Percentiles rank a stretch among this genome's conserved stretches.
These are phyloP conservation scores for Helianthus tuberosus DNA, from an alignment of 129 eudicot species.

Conservation along the genomic window DNA sequence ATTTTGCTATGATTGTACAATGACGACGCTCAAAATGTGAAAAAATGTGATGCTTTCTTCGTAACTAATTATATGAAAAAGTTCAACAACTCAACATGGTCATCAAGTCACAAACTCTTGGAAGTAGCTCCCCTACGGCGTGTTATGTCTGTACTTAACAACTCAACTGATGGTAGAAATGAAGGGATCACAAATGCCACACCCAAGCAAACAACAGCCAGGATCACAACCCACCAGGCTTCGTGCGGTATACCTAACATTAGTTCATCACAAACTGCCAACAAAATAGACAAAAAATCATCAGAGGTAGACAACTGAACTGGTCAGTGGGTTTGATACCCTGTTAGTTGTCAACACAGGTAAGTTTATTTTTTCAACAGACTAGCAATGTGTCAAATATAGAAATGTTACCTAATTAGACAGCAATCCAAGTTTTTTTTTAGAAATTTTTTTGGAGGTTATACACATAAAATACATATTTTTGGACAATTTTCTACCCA, in stretches of 20 bases:
- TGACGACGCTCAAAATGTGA: background rate
- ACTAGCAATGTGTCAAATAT: background rate
- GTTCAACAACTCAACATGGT: constrained; percentile 10
- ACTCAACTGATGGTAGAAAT: constrained; percentile 52
- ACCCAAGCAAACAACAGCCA: constrained; percentile 64
- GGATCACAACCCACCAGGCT: constrained; percentile 80
- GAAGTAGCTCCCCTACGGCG: constrained; percentile 15
- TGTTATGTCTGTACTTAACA: constrained; percentile 39
- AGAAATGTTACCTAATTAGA: background rate
- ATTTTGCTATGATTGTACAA: background rate
- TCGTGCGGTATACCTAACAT: constrained; percentile 75
- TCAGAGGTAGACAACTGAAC: background rate
- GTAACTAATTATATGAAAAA: constrained; percentile 6
- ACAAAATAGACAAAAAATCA: background rate
- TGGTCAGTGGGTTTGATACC: background rate
- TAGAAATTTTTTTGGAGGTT: background rate
- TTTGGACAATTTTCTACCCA: background rate
- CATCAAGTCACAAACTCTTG: constrained; percentile 52
- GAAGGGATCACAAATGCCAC: constrained; percentile 68
- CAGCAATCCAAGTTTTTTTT: background rate
- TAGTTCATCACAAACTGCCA: constrained; percentile 93
- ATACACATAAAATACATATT: background rate
- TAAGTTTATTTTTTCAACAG: background rate
- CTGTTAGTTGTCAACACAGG: background rate
- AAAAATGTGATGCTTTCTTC: background rate